Percentiles rank a stretch among this genome's conserved stretches.
These are phyloP conservation scores for Hymenoscyphus occultus DNA, from an alignment of 2,329 filamentous ascomycete genomes.

Conservation along the genomic window DNA sequence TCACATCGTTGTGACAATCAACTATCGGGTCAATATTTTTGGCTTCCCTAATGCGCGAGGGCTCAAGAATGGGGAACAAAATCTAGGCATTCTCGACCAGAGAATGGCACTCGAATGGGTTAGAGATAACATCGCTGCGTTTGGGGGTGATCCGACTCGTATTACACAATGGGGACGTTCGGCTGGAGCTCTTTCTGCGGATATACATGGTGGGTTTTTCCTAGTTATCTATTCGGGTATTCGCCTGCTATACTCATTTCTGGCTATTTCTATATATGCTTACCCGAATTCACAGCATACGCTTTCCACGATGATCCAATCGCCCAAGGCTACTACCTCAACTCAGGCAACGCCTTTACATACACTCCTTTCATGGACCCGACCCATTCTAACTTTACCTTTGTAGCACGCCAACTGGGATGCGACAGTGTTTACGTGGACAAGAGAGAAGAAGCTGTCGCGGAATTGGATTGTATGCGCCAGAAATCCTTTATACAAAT, in stretches of 20 bases:
- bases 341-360: slow-evolving; percentile 22
- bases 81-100: slow-evolving; percentile 56
- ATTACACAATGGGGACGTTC: slow-evolving; percentile 54
- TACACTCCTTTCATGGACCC: slow-evolving; percentile 5
- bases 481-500: slow-evolving; percentile 10
- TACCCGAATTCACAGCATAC: slow-evolving; percentile 13
- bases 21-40: slow-evolving; percentile 22
- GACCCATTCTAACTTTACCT: slow-evolving; percentile 30
- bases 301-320: slow-evolving; percentile 29
- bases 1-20: slow-evolving; percentile 40
- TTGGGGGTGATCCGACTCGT: slow-evolving; percentile 55
- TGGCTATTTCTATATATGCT: slow-evolving; percentile 41
- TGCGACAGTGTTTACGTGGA: slow-evolving; percentile 22
- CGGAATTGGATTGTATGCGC: slow-evolving; percentile 17
- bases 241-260: slow-evolving; percentile 20
- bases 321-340: slow-evolving; percentile 20
- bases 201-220: slow-evolving; percentile 32
- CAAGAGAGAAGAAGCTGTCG: slow-evolving; percentile 14
- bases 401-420: slow-evolving; percentile 18
- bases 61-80: slow-evolving; percentile 15
- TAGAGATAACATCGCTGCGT: slow-evolving; percentile 52
- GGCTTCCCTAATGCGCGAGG: slow-evolving; percentile 39
- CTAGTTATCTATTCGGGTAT: too few relatives aligned
- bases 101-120: slow-evolving; percentile 57
- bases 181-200: slow-evolving; percentile 52